Conservation (phyloP, 2,329 filamentous ascomycete species). For the Lachnellula suecica region DNA sequence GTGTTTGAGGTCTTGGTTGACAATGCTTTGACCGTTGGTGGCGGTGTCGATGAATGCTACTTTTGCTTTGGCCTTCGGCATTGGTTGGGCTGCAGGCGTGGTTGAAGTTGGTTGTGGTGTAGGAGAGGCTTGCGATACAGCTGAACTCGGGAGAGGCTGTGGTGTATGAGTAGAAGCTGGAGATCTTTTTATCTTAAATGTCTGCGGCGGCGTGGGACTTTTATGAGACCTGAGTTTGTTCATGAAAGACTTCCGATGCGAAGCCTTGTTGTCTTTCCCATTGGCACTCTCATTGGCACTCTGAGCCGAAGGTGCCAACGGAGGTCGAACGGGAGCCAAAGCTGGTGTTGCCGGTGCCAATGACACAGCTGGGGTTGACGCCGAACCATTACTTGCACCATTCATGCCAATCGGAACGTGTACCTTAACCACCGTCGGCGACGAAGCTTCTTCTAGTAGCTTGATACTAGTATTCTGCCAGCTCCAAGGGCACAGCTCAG, state of each 20-base stretch:
- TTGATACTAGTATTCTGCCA: constrained; percentile 15
- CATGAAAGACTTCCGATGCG: not conserved
- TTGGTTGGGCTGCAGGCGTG: not conserved
- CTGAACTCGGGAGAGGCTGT: no score
- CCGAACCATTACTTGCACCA: not conserved
- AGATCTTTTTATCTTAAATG: not conserved
- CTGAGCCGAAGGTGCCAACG: not conserved
- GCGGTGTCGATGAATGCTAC: constrained; percentile 6
- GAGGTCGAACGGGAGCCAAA: not conserved
- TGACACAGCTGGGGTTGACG: not conserved
- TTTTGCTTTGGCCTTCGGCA: constrained; percentile 1
- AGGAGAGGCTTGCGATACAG: not conserved
- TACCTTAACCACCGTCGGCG: not conserved
- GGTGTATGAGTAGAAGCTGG: not conserved
- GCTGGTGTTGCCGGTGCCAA: not conserved
- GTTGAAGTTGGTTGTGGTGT: not conserved
- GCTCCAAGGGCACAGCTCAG: constrained; percentile 4
- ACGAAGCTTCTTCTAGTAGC: constrained; percentile 6
- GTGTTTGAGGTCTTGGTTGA: constrained; percentile 1
- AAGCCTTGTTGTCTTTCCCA: not conserved
- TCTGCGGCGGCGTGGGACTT: not conserved
- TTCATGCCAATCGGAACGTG: not conserved
- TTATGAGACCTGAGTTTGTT: not conserved
- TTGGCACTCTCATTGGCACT: not conserved
- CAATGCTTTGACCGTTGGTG: not conserved